phyloP scores from a whole-genome alignment of 441 rosid genomes.

The Biscutella laevigata region DNA sequence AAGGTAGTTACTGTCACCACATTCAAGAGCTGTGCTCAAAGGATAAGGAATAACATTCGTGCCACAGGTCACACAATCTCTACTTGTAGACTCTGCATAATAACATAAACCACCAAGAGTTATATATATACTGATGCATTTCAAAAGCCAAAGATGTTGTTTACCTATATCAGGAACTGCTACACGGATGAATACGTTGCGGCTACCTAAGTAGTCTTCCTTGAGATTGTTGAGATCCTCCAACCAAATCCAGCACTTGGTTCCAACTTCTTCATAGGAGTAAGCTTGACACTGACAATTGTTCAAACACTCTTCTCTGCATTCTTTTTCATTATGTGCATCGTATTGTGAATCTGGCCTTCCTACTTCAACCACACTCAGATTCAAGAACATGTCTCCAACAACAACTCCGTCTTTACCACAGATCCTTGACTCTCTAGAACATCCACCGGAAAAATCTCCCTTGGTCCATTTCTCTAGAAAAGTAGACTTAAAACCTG shows the following conservation, averaged over 20 bases:
- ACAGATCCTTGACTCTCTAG: conserved; percentile 33
- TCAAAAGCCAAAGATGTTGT: not conserved
- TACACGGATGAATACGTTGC: conserved; percentile 34
- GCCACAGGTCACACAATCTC: conserved; percentile 45
- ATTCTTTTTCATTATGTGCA: conserved; percentile 35
- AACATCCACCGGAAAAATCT: conserved; percentile 49
- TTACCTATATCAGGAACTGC: conserved; percentile 41
- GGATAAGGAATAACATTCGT: conserved; percentile 53
- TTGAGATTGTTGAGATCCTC: conserved; percentile 39
- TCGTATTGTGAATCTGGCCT: conserved; percentile 33
- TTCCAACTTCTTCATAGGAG: conserved; percentile 28
- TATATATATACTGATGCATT: not conserved
- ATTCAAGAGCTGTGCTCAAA: conserved; percentile 45
- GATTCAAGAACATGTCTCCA: conserved; percentile 33
- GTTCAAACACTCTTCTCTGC: conserved; percentile 43
- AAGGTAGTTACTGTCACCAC: conserved; percentile 50
- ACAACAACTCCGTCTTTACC: conserved; percentile 18
- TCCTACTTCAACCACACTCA: conserved; percentile 45
- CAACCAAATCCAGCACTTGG: conserved; percentile 57
- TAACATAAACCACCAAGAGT: not conserved
- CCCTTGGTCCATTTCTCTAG: conserved; percentile 30
- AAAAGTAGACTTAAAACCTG: conserved; percentile 41
- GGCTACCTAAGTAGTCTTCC: conserved; percentile 37
- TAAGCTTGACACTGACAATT: conserved; percentile 47
- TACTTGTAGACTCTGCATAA: conserved; percentile 37